Evolutionary conservation across 495 filamentous ascomycete genomes (phyloP).

Genomic region (Beverwykella pulmonaria): DNA sequence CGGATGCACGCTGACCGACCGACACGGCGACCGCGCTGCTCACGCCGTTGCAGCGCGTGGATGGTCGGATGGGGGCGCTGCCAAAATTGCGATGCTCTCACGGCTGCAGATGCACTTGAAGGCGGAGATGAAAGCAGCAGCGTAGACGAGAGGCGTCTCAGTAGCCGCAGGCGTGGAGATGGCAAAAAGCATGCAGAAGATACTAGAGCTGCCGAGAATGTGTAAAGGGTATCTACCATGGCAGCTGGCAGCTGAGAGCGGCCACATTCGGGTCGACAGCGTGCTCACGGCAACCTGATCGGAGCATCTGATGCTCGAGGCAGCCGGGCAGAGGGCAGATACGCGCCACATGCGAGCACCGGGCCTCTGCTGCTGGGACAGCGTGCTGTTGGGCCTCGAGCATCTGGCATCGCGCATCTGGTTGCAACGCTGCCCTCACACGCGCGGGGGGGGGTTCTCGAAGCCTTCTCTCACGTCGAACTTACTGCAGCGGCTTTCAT

Average conservation of each 20-base stretch:
- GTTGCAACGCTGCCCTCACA: not conserved
- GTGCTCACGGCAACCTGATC: slow-evolving; percentile 5
- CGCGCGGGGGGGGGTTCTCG: slow-evolving; percentile 20
- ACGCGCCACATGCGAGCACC: slow-evolving; percentile 21
- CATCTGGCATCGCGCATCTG: not conserved
- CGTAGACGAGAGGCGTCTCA: slow-evolving; percentile 17
- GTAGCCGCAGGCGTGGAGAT: slow-evolving; percentile 23
- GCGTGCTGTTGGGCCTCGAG: slow-evolving; percentile 24
- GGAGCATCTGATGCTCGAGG: not conserved
- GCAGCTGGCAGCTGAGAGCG: slow-evolving; percentile 31
- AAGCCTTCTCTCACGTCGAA: slow-evolving; percentile 28
- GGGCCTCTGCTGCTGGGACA: not conserved
- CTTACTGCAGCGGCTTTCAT: slow-evolving; percentile 26
- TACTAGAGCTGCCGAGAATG: not conserved
- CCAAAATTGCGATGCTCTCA: slow-evolving; percentile 32
- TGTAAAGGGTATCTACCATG: no score
- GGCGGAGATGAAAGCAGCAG: slow-evolving; percentile 25
- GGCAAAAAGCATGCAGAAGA: slow-evolving; percentile 21
- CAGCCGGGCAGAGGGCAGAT: not conserved
- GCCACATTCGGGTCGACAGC: slow-evolving; percentile 2
- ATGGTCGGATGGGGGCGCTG: slow-evolving; percentile 21
- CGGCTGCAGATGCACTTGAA: slow-evolving; percentile 12
- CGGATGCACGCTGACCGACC: slow-evolving; percentile 38
- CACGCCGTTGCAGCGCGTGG: slow-evolving; percentile 33
- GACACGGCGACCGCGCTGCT: slow-evolving; percentile 27